Percentiles rank a stretch among this genome's conserved stretches.
These are phyloP conservation scores for Colletotrichum graminicola DNA, from an alignment of 2,329 filamentous ascomycete genomes.

Conservation along the genomic window DNA sequence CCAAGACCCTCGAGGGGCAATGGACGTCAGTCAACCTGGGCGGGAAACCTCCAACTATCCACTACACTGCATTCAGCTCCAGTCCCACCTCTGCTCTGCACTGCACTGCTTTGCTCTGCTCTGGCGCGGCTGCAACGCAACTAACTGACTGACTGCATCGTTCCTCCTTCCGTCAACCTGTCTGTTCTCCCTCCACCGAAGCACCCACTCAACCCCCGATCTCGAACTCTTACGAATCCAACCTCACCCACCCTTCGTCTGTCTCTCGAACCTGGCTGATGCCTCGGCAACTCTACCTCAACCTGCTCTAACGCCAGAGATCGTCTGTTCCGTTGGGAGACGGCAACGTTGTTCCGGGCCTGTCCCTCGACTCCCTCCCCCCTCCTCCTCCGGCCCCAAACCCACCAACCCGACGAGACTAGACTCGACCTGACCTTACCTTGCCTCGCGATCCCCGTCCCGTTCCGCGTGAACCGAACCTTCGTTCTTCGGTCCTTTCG, in stretches of 20 bases:
- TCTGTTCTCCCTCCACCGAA: conserved; percentile 10
- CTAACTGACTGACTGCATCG: background rate
- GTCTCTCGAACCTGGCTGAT: conserved; percentile 16
- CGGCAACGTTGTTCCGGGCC: background rate
- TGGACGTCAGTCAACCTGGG: conserved; percentile 21
- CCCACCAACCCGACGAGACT: background rate
- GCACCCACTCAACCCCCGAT: background rate
- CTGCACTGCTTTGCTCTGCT: conserved; percentile 2
- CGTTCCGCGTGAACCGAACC: conserved; percentile 1
- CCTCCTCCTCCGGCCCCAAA: conserved; percentile 17
- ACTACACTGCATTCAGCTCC: conserved; percentile 40
- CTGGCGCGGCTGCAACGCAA: conserved; percentile 14
- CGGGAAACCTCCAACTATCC: conserved; percentile 42
- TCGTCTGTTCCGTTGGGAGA: conserved; percentile 17
- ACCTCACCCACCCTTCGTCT: background rate
- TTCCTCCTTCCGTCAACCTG: conserved; percentile 26
- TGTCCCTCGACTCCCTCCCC: background rate
- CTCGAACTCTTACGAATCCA: conserved; percentile 8
- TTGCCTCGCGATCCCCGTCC: background rate
- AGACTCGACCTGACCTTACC: conserved; percentile 2
- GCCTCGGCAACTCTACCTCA: background rate
- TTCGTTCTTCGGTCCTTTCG: background rate
- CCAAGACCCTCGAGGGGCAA: conserved; percentile 19
- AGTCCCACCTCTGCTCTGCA: conserved; percentile 18
- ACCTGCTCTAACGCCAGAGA: conserved; percentile 16